Conservation (phyloP, 1,284 basidiomycete genomes). For the Phaffia rhodozyma region DNA sequence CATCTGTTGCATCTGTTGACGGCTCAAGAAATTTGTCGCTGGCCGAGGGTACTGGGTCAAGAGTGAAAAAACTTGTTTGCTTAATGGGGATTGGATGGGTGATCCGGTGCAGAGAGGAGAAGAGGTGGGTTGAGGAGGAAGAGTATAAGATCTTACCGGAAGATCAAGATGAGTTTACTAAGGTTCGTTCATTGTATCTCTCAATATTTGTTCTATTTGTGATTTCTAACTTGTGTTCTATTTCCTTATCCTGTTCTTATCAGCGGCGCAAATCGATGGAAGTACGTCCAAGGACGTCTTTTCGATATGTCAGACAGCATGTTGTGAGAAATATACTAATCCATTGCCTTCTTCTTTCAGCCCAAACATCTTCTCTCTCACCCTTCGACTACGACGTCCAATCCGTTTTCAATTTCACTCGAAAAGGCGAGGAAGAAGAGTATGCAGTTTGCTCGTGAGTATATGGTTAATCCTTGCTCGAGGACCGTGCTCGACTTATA, state of each 20-base stretch:
- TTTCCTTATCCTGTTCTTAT: slow-evolving; percentile 6
- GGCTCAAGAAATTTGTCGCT: not conserved
- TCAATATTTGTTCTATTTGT: not conserved
- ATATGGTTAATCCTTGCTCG: not conserved
- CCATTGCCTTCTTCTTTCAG: slow-evolving; percentile 14
- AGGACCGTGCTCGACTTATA: no score
- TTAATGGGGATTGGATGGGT: slow-evolving; percentile 89
- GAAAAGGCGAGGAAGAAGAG: slow-evolving; percentile 26
- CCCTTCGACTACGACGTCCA: not conserved
- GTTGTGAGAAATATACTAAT: not conserved
- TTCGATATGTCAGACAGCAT: not conserved
- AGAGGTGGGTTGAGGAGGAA: slow-evolving; percentile 51
- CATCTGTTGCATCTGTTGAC: not conserved
- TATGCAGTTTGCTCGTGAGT: slow-evolving; percentile 32
- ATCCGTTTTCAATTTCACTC: slow-evolving; percentile 18
- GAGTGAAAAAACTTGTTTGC: slow-evolving; percentile 53
- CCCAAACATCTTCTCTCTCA: slow-evolving; percentile 26
- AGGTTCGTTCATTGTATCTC: slow-evolving; percentile 39
- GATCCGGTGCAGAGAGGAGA: slow-evolving; percentile 65
- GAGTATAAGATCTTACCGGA: slow-evolving; percentile 57
- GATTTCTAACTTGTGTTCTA: not conserved
- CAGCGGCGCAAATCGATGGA: slow-evolving; percentile 55
- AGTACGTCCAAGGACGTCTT: not conserved
- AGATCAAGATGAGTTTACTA: slow-evolving; percentile 53
- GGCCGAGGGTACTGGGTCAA: slow-evolving; percentile 23